Evolutionary conservation across 169 alveolate genomes (phyloP).

Genomic region (Toxoplasma gondii): DNA sequence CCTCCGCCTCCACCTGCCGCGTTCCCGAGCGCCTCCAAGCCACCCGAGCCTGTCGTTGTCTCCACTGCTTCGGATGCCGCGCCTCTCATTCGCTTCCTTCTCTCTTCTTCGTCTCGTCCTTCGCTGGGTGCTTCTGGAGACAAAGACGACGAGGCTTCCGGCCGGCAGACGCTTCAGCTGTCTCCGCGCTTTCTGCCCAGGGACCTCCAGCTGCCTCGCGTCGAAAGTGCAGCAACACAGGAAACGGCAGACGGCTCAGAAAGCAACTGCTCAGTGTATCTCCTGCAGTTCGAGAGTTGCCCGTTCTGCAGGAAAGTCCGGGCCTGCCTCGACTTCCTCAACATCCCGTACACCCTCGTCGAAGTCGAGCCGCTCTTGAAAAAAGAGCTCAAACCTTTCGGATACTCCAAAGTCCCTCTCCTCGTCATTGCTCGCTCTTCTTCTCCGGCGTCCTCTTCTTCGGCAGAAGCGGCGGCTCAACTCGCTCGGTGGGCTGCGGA

Average conservation of each 20-base stretch:
- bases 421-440: background rate
- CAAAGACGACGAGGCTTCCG: background rate
- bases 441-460: background rate
- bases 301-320: slow-evolving; percentile 60
- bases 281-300: slow-evolving; percentile 51
- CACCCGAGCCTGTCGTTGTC: background rate
- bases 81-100: background rate
- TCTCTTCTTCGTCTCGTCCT: background rate
- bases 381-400: slow-evolving; percentile 22
- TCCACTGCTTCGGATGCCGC: background rate
- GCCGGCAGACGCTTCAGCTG: background rate
- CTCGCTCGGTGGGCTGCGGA: background rate
- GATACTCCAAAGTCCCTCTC: slow-evolving; percentile 37
- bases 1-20: background rate
- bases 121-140: background rate
- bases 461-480: background rate
- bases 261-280: background rate
- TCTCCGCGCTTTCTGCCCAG: background rate
- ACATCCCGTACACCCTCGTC: slow-evolving; percentile 38
- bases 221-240: background rate
- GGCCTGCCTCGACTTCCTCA: slow-evolving; percentile 33
- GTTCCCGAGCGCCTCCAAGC: background rate
- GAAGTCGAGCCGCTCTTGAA: slow-evolving; percentile 49
- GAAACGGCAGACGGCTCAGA: background rate
- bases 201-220: background rate